phyloP scores from a whole-genome alignment of 257 asterid genomes.

The Rehmannia glutinosa region DNA sequence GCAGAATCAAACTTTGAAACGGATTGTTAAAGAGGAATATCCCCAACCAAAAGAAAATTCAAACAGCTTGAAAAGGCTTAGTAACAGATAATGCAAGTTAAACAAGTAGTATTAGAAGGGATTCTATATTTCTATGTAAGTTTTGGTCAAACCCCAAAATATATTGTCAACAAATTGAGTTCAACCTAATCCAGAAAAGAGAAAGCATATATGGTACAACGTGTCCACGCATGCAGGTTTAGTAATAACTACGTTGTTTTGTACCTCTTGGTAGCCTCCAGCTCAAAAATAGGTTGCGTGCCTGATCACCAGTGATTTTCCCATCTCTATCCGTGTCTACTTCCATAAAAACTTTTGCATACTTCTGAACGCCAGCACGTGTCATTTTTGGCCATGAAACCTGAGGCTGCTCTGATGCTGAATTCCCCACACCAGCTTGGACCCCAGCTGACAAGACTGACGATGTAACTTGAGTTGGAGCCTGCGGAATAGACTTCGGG shows the following conservation, averaged over 20 bases:
- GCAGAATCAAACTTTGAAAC: slow-evolving; percentile 1
- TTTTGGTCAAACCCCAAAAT: neutral
- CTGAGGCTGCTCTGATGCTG: slow-evolving; percentile 58
- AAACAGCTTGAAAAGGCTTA: slow-evolving; percentile 4
- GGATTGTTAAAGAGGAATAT: neutral
- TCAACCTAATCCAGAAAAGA: slow-evolving; percentile 2
- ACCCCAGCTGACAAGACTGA: slow-evolving; percentile 46
- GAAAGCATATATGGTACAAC: neutral
- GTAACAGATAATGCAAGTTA: neutral
- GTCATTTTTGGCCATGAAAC: slow-evolving; percentile 95
- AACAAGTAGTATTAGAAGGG: slow-evolving; percentile 5
- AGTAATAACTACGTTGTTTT: neutral
- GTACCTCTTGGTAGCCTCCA: slow-evolving; percentile 97
- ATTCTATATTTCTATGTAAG: neutral
- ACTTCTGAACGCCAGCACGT: slow-evolving; percentile 86
- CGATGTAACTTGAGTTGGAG: slow-evolving; percentile 49
- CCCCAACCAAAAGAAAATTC: neutral
- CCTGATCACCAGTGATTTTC: slow-evolving; percentile 85
- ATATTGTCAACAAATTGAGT: neutral
- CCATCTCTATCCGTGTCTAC: slow-evolving; percentile 92
- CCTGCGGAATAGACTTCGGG: slow-evolving; percentile 58
- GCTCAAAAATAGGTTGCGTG: slow-evolving; percentile 85
- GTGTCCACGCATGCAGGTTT: neutral
- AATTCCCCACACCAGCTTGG: slow-evolving; percentile 40
- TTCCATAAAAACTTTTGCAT: slow-evolving; percentile 84